phyloP scores from a whole-genome alignment of 2,329 filamentous ascomycete genomes.

The Dactylellina parvicollis region DNA sequence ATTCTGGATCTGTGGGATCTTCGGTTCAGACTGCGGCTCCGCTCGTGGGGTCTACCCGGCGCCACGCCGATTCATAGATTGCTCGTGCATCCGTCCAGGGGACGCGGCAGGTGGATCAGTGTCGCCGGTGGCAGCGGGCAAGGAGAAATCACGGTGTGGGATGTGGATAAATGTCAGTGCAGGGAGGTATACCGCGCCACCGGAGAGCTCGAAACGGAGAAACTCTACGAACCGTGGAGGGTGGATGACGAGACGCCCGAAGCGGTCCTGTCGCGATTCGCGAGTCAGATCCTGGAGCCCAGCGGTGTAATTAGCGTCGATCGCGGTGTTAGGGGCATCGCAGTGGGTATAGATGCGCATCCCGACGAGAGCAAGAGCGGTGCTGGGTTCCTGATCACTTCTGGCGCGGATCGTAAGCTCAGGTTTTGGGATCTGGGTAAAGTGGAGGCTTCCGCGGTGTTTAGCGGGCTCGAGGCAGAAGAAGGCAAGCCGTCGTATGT shows the following conservation, averaged over 20 bases:
- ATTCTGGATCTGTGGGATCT: slow-evolving; percentile 95
- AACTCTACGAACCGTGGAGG: slow-evolving; percentile 82
- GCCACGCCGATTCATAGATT: slow-evolving; percentile 83
- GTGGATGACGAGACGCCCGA: slow-evolving; percentile 90
- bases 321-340: slow-evolving; percentile 77
- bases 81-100: slow-evolving; percentile 78
- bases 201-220: slow-evolving; percentile 66
- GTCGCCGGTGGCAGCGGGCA: slow-evolving; percentile 86
- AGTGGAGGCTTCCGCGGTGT: slow-evolving; percentile 79
- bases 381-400: slow-evolving; percentile 81
- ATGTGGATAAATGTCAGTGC: slow-evolving; percentile 87
- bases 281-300: slow-evolving; percentile 69
- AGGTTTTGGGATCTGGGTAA: slow-evolving; percentile 91
- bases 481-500: slow-evolving; percentile 79
- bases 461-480: slow-evolving; percentile 78
- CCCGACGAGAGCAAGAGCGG: slow-evolving; percentile 72
- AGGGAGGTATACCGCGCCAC: slow-evolving; percentile 83
- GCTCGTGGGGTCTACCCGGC: slow-evolving; percentile 86
- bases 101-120: slow-evolving; percentile 84
- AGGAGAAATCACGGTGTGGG: slow-evolving; percentile 94
- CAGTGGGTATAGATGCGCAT: slow-evolving; percentile 74
- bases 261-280: slow-evolving; percentile 85
- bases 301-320: slow-evolving; percentile 67
- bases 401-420: slow-evolving; percentile 87
- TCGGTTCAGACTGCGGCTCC: slow-evolving; percentile 87